Conservation (phyloP, 2,329 filamentous ascomycete species). For the Aspergillus costaricaensis region DNA sequence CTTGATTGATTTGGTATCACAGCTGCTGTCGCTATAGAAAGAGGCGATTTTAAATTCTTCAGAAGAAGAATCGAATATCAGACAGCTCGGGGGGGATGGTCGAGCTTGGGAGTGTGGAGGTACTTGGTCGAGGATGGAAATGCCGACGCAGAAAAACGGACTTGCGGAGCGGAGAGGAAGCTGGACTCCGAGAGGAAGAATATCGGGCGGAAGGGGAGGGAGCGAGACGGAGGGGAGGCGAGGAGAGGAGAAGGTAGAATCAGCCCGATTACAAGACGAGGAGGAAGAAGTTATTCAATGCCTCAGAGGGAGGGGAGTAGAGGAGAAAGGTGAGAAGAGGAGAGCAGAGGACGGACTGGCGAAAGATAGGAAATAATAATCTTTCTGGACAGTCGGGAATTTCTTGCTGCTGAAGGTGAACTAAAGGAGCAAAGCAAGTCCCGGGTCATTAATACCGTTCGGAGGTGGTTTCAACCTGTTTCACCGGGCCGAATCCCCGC, state of each 20-base stretch:
- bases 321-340: slow-evolving; percentile 8
- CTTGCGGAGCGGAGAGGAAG: slow-evolving; percentile 21
- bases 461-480: neutral
- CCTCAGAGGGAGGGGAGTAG: neutral
- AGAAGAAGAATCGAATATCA: slow-evolving; percentile 7
- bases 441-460: neutral
- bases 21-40: slow-evolving; percentile 33
- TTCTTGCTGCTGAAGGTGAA: slow-evolving; percentile 13
- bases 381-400: slow-evolving; percentile 13
- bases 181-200: slow-evolving; percentile 10
- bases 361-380: slow-evolving; percentile 5
- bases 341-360: slow-evolving; percentile 2
- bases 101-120: slow-evolving; percentile 7
- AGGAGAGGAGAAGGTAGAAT: slow-evolving; percentile 4
- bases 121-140: slow-evolving; percentile 9
- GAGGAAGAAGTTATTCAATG: slow-evolving; percentile 5
- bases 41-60: slow-evolving; percentile 6
- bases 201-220: neutral
- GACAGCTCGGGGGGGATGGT: slow-evolving; percentile 1
- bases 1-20: slow-evolving; percentile 37
- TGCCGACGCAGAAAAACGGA: slow-evolving; percentile 22
- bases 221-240: slow-evolving; percentile 4
- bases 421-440: slow-evolving; percentile 5
- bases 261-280: neutral
- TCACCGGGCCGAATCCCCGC: neutral